Evolutionary conservation across 169 alveolate species (phyloP).

Genomic region (Plasmodium vivax): DNA sequence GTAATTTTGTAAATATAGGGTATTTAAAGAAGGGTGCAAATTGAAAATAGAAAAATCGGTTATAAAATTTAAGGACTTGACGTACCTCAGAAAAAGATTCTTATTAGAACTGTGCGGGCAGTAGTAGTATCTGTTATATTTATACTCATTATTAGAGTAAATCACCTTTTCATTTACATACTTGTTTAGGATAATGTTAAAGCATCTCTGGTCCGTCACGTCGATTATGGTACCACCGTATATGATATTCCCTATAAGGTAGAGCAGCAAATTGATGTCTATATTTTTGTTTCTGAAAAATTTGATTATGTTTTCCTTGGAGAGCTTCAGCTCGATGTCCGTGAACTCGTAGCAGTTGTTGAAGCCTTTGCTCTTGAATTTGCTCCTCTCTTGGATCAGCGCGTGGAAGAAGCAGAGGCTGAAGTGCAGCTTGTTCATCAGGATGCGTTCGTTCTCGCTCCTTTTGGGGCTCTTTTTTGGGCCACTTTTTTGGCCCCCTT

Average conservation of each 20-base stretch:
- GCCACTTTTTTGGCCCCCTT: background rate
- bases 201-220: constrained; percentile 58
- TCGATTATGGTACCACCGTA: constrained; percentile 75
- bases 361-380: constrained; percentile 68
- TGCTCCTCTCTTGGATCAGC: constrained; percentile 65
- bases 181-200: constrained; percentile 55
- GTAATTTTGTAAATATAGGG: constrained; percentile 55
- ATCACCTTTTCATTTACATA: constrained; percentile 50
- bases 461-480: background rate
- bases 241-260: constrained; percentile 65
- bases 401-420: constrained; percentile 72
- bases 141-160: constrained; percentile 59
- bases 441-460: constrained; percentile 38
- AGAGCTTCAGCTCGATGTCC: constrained; percentile 59
- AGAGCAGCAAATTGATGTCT: constrained; percentile 52
- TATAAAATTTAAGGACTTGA: constrained; percentile 50
- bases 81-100: constrained; percentile 53
- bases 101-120: constrained; percentile 75
- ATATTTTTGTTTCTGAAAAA: constrained; percentile 53
- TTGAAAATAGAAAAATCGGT: constrained; percentile 74
- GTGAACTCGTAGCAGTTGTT: constrained; percentile 60
- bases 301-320: constrained; percentile 49
- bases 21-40: constrained; percentile 61
- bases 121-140: constrained; percentile 39
- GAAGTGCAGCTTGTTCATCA: constrained; percentile 52